Conservation (phyloP, 2,329 filamentous ascomycete genomes). For the Penicillium nordicum region DNA sequence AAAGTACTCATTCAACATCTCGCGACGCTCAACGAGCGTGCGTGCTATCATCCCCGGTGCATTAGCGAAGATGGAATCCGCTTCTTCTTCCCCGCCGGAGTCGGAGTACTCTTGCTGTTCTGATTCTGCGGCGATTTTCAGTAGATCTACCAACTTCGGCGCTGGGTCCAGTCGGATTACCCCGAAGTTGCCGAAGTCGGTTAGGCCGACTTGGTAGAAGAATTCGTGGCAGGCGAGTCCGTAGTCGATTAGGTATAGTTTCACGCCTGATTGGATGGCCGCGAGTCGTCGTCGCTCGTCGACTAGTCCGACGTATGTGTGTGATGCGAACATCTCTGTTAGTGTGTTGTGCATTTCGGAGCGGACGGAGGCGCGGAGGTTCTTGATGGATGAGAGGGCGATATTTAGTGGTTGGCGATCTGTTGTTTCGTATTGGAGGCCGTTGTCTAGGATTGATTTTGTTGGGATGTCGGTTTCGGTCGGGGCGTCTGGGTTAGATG, state of each 20-base stretch:
- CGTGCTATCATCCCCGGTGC: slow-evolving; percentile 63
- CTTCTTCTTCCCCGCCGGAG: slow-evolving; percentile 28
- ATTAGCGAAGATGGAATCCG: slow-evolving; percentile 57
- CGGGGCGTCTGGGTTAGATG: slow-evolving; percentile 24
- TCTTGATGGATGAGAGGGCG: slow-evolving; percentile 78
- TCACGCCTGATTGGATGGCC: slow-evolving; percentile 90
- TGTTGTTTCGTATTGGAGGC: slow-evolving; percentile 66
- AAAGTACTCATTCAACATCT: slow-evolving; percentile 94
- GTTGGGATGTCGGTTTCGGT: slow-evolving; percentile 34
- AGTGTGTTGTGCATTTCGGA: slow-evolving; percentile 78
- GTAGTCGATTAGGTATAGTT: slow-evolving; percentile 90
- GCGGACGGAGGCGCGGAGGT: slow-evolving; percentile 75
- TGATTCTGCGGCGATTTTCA: slow-evolving; percentile 68
- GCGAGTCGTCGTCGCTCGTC: slow-evolving; percentile 81
- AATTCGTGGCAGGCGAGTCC: slow-evolving; percentile 82
- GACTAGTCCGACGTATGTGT: slow-evolving; percentile 91
- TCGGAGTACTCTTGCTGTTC: slow-evolving; percentile 54
- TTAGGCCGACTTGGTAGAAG: slow-evolving; percentile 92
- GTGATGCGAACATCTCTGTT: slow-evolving; percentile 79
- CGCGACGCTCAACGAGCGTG: slow-evolving; percentile 69
- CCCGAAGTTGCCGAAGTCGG: slow-evolving; percentile 95
- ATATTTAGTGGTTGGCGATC: slow-evolving; percentile 68
- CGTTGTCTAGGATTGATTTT: slow-evolving; percentile 40
- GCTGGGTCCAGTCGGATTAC: slow-evolving; percentile 74
- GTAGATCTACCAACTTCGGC: slow-evolving; percentile 65